Evolutionary conservation across 2,329 filamentous ascomycete genomes (phyloP).

Genomic region (Talaromyces piceae): DNA sequence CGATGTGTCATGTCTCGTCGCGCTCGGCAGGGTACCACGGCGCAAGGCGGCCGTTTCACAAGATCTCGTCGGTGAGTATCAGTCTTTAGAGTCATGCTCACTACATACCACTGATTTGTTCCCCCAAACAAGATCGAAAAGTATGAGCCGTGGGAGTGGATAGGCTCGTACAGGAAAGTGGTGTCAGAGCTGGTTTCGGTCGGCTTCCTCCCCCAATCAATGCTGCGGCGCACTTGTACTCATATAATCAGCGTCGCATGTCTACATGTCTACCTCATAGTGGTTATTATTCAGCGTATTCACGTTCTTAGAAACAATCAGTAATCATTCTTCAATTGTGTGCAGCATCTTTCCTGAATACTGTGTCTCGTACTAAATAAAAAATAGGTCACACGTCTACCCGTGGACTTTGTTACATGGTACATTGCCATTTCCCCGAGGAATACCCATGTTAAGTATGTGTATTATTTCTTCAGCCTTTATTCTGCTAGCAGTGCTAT

Average conservation of each 20-base stretch:
- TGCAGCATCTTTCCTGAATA: not conserved
- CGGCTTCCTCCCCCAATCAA: not conserved
- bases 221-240: not conserved
- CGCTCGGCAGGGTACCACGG: conserved; percentile 45
- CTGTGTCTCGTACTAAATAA: too few species aligned
- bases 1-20: conserved; percentile 82
- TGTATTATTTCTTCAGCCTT: not conserved
- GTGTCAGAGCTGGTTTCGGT: not conserved
- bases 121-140: not conserved
- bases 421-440: not conserved
- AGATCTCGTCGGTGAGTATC: conserved; percentile 20
- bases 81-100: not conserved
- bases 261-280: not conserved
- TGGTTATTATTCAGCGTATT: not conserved
- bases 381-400: too few species aligned
- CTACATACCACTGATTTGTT: not conserved
- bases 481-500: too few species aligned
- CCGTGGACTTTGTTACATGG: not conserved
- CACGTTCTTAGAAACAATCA: not conserved
- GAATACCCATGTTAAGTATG: too few species aligned
- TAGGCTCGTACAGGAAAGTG: not conserved
- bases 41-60: conserved; percentile 37
- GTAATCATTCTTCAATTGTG: not conserved
- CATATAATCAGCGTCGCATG: not conserved
- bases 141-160: not conserved